Evolutionary conservation across 345 rosid species (phyloP), one percentile per base, ranked within the genome.

Genomic region (Adansonia digitata): DNA sequence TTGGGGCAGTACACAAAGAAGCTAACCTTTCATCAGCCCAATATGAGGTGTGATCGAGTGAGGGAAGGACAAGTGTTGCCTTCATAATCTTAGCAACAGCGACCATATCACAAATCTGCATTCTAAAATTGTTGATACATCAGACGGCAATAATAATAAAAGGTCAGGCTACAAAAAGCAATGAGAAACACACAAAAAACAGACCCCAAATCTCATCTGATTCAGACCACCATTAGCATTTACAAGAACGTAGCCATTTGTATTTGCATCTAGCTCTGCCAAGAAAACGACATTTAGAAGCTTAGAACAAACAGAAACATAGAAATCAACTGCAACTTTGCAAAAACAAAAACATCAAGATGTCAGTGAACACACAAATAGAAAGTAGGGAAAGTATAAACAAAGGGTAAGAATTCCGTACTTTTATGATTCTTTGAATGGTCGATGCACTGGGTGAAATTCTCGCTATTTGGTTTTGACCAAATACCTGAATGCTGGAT

Each of bases 171-270:
- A 55, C 24, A 53, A 48, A 68, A 85, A 71, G 71, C 63, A 77
- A 74, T 72, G 71, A 65, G 74, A 57, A 80, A 77, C 66, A 69
- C 79, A 79, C 75, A 85, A 87, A 55, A 87, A 84, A 86, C 94
- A 70, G 90, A 94, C 98, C 98, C 98, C 98, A 88, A 92, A 92
- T 91, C 98, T 88, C 98, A 94, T 92, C 90, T 94, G 98, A 80
- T 94, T 94, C 75, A 94, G 85, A 88, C 98, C 98, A 69, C 98
- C 98, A 80, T 94, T 94, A 57, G 98, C 97, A 85, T 91, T 92
- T 73, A 92, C 84, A 72, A 91, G 91, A 70, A 94, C 82, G 83
- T 89, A 94, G 15, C 97, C 98, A 84, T 91, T 89, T 10, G 94
- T 92, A 78, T 81, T 90, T 73, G 84, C 78, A 74, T 81, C 91